Evolutionary conservation across 805 yeast species (phyloP).

Genomic region (Teunomyces stri): DNA sequence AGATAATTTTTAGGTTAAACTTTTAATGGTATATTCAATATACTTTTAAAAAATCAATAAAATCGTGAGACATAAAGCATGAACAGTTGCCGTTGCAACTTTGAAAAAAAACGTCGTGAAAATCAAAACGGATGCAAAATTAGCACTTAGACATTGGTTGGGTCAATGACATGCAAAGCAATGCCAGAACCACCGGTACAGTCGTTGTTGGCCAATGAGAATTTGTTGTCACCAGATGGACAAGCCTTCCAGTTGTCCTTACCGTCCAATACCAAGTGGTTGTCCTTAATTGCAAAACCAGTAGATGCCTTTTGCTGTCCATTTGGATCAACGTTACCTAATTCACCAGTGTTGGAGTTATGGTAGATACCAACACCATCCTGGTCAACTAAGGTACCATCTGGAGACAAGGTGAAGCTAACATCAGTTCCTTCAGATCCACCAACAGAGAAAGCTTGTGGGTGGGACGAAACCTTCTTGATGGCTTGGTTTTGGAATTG

Average conservation of each 20-base stretch:
- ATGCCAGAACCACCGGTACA: slow-evolving; percentile 30
- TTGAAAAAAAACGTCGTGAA: background rate
- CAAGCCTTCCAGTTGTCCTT: slow-evolving; percentile 38
- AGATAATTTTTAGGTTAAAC: background rate
- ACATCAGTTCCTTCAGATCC: slow-evolving; percentile 28
- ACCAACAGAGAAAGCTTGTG: slow-evolving; percentile 34
- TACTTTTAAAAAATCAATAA: background rate
- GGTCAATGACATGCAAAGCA: slow-evolving; percentile 19
- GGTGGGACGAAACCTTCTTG: slow-evolving; percentile 28
- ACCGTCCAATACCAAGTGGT: slow-evolving; percentile 35
- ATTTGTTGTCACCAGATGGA: slow-evolving; percentile 27
- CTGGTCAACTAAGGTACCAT: slow-evolving; percentile 29
- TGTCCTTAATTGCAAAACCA: slow-evolving; percentile 39
- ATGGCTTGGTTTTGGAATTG: slow-evolving; percentile 23
- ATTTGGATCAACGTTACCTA: slow-evolving; percentile 31
- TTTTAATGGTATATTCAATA: background rate
- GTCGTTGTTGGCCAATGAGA: slow-evolving; percentile 23
- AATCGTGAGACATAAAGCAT: background rate
- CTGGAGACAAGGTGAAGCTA: slow-evolving; percentile 22
- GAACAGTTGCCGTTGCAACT: background rate
- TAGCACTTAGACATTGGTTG: slow-evolving; percentile 3
- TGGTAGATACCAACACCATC: slow-evolving; percentile 28
- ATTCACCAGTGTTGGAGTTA: slow-evolving; percentile 29
- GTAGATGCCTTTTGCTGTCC: slow-evolving; percentile 31
- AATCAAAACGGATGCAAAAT: background rate